Conservation (phyloP, 1,139 yeast genomes). For the Insectozyma bohioensis region DNA sequence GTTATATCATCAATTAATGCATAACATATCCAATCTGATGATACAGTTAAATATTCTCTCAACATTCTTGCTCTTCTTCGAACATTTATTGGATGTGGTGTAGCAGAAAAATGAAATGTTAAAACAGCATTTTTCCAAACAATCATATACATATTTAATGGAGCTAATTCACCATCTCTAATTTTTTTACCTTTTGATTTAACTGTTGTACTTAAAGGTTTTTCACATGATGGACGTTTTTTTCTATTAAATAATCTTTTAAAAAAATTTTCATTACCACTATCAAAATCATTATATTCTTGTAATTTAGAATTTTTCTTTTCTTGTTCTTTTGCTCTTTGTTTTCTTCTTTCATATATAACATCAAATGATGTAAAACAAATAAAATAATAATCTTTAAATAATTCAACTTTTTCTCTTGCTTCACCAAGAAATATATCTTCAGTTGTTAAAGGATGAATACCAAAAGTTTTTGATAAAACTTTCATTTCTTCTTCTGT, state of each 20-base stretch:
- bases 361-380: conserved; percentile 93
- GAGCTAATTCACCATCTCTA: conserved; percentile 78
- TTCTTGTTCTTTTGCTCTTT: conserved; percentile 45
- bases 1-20: conserved; percentile 96
- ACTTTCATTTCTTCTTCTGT: conserved; percentile 97
- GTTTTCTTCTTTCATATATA: conserved; percentile 65
- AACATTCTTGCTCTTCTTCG: conserved; percentile 87
- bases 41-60: conserved; percentile 83
- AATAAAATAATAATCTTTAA: conserved; percentile 84
- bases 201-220: conserved; percentile 21
- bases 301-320: conserved; percentile 40
- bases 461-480: conserved; percentile 84
- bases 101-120: conserved; percentile 91
- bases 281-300: conserved; percentile 31
- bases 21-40: conserved; percentile 96
- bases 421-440: conserved; percentile 94
- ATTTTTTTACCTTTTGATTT: conserved; percentile 34
- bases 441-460: conserved; percentile 94
- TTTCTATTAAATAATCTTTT: conserved; percentile 8
- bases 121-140: conserved; percentile 89
- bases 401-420: conserved; percentile 91
- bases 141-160: conserved; percentile 88
- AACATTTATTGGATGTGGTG: conserved; percentile 95
- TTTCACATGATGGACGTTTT: conserved; percentile 14
- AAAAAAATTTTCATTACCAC: conserved; percentile 14